Evolutionary conservation across 2,329 filamentous ascomycete genomes (phyloP).

Genomic region (Fusarium dlaminii): DNA sequence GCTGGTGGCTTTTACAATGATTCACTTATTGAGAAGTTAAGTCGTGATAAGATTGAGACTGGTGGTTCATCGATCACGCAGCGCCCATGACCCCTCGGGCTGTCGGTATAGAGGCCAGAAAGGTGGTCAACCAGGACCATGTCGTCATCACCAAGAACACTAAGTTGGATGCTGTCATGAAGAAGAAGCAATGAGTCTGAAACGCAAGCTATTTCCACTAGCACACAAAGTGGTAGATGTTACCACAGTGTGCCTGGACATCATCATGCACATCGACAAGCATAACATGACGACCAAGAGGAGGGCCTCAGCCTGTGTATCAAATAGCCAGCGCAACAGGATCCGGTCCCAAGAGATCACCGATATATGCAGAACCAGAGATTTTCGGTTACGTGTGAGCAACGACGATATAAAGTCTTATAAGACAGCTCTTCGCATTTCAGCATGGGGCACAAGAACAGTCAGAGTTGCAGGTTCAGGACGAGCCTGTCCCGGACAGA

Average conservation of each 20-base stretch:
- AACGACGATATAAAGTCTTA: accelerated
- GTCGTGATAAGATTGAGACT: neutral
- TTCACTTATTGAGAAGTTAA: neutral
- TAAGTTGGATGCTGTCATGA: accelerated
- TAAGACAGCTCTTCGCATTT: neutral
- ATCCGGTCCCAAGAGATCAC: neutral
- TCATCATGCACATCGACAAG: neutral
- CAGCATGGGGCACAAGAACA: neutral
- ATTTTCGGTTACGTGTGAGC: neutral
- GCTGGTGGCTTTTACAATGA: accelerated
- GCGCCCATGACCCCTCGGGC: neutral
- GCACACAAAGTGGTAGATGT: neutral
- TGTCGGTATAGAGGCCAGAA: neutral
- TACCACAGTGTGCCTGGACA: neutral
- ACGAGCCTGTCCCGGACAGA: neutral
- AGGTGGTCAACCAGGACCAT: neutral
- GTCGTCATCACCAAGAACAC: neutral
- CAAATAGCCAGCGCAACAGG: neutral
- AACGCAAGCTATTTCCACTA: neutral
- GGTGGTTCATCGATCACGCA: accelerated
- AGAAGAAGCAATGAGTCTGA: neutral
- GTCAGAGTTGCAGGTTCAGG: neutral
- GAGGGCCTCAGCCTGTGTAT: neutral
- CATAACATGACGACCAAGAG: accelerated
- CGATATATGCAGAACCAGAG: neutral